phyloP scores from a whole-genome alignment of 352 stramenopile genomes.

The Pythium guiyangense region DNA sequence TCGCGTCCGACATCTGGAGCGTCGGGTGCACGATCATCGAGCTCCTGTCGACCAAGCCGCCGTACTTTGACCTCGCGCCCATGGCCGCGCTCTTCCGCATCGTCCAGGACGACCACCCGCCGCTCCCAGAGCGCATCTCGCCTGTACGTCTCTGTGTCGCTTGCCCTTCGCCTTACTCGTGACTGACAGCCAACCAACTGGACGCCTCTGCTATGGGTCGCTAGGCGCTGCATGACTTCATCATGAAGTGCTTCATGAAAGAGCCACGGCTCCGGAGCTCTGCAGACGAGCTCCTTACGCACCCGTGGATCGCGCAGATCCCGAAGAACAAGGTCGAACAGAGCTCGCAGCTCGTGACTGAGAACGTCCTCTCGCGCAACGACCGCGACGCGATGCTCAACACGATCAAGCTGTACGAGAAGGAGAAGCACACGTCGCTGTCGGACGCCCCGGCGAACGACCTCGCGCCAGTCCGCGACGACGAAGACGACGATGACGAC shows the following conservation, averaged over 20 bases:
- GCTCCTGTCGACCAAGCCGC: conserved; percentile 90
- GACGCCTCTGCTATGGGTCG: too few relatives aligned
- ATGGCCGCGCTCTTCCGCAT: conserved; percentile 92
- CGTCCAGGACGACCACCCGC: conserved; percentile 91
- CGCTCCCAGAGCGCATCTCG: conserved; percentile 86
- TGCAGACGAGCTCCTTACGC: conserved; percentile 79
- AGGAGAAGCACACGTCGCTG: conserved; percentile 21
- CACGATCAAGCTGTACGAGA: conserved; percentile 84
- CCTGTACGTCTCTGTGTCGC: too few relatives aligned
- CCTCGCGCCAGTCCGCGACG: background rate
- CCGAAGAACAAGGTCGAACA: conserved; percentile 86
- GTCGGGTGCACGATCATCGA: conserved; percentile 95
- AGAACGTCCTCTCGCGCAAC: conserved; percentile 71
- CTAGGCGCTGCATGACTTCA: conserved; percentile 90
- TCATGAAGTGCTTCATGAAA: conserved; percentile 92
- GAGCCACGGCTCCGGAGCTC: conserved; percentile 81
- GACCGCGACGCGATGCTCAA: conserved; percentile 81
- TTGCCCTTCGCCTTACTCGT: too few relatives aligned
- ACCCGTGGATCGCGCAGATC: conserved; percentile 90
- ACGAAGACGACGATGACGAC: conserved; percentile 33
- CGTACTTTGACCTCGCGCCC: conserved; percentile 90
- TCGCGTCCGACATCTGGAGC: conserved; percentile 93
- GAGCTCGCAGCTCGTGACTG: conserved; percentile 73
- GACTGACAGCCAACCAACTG: too few relatives aligned
- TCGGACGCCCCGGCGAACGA: background rate